These are phyloP conservation scores for Mycena crocata DNA, from an alignment of 768 basidiomycete species.

Conservation along the genomic window DNA sequence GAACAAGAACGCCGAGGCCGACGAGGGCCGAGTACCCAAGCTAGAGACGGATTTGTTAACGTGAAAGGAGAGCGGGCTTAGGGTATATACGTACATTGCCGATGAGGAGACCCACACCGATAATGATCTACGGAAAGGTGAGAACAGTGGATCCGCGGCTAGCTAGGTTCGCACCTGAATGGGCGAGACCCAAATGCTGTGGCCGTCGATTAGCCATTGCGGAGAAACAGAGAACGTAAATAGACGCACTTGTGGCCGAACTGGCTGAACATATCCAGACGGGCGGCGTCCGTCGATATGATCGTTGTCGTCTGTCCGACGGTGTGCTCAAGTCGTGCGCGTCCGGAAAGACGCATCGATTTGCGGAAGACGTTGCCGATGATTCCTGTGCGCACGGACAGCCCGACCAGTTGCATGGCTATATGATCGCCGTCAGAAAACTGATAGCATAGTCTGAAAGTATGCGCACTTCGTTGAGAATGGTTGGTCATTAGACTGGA, in stretches of 20 bases:
- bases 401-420: constrained; percentile 61
- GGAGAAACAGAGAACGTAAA: not conserved
- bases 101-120: constrained; percentile 72
- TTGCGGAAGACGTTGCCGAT: constrained; percentile 71
- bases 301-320: constrained; percentile 78
- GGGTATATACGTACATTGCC: constrained; percentile 54
- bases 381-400: constrained; percentile 58
- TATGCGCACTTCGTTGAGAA: constrained; percentile 50
- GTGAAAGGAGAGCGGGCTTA: not conserved
- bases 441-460: constrained; percentile 38
- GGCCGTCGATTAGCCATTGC: not conserved
- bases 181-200: constrained; percentile 69
- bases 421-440: not conserved
- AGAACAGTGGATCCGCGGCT: not conserved
- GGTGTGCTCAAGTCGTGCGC: constrained; percentile 66
- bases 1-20: constrained; percentile 65
- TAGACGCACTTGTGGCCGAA: constrained; percentile 54
- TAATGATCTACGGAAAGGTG: constrained; percentile 51
- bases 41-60: constrained; percentile 38
- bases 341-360: constrained; percentile 72
- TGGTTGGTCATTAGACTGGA: constrained; percentile 61
- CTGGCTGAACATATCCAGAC: constrained; percentile 62
- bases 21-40: constrained; percentile 79
- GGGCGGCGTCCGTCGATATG: constrained; percentile 72
- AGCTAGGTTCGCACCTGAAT: constrained; percentile 65